Conservation (phyloP, 2,329 filamentous ascomycete species). For the Corynespora cassiicola region DNA sequence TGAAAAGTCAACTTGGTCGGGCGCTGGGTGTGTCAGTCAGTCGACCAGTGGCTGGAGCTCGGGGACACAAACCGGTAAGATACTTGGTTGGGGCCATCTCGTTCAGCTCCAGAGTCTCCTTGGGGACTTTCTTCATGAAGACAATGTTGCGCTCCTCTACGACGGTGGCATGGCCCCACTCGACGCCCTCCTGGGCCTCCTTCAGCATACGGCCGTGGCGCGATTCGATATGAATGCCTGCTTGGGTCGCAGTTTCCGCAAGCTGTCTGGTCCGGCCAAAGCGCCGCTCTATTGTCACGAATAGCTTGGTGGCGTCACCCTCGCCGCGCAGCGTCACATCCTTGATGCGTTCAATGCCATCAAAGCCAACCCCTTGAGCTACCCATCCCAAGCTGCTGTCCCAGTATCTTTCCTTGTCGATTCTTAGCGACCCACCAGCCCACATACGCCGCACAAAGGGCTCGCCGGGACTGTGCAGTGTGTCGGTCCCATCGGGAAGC, state of each 20-base stretch:
- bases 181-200: conserved; percentile 11
- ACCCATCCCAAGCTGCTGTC: conserved; percentile 12
- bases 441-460: conserved; percentile 83
- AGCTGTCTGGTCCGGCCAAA: conserved; percentile 43
- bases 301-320: conserved; percentile 58
- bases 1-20: conserved; percentile 59
- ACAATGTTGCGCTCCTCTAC: conserved; percentile 68
- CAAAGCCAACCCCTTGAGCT: conserved; percentile 31
- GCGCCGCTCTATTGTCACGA: conserved; percentile 65
- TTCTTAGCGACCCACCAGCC: conserved; percentile 78
- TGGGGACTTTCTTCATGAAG: conserved; percentile 67
- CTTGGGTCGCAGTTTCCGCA: conserved; percentile 17
- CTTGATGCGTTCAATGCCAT: conserved; percentile 55
- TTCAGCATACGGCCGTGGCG: conserved; percentile 1
- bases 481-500: conserved; percentile 84
- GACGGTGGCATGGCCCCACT: conserved; percentile 49
- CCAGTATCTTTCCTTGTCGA: conserved; percentile 40
- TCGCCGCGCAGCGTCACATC: conserved; percentile 58
- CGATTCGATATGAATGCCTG: too few species aligned
- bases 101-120: too few species aligned
- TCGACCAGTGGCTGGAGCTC: not conserved
- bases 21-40: conserved; percentile 47
- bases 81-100: conserved; percentile 41
- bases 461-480: conserved; percentile 74
- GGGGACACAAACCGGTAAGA: conserved; percentile 37